Base-by-base conservation (phyloP, 2,329 filamentous ascomycete genomes). In the Diaporthe eres region DNA sequence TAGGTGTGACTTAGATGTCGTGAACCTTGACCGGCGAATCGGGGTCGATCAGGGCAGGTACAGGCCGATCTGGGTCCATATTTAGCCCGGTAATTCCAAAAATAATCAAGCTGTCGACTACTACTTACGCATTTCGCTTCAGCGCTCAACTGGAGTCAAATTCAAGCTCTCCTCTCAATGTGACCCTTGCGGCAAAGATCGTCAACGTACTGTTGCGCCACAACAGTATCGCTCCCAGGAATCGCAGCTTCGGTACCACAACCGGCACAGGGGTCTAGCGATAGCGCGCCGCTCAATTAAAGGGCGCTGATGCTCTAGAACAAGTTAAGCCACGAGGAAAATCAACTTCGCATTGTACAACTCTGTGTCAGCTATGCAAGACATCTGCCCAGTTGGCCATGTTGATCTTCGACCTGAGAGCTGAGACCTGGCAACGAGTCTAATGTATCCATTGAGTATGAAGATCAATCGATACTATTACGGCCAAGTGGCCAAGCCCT, bases 281-380 rank as follows among this genome's bases (percentile, higher is more conserved):
- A 67, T 67, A 49, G 34, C 61, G 28, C 49, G 61, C 61, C 61
- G 28, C 61, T 49, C 42, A 22, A 25, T 22, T 34, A 28, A 22
- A 8, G n/a, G 39, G 42, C 7, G 15, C 8, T 28, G 7, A 2
- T 17, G 6, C n/a, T 44, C 13, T 28, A 8, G 3, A 44, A 10
- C 25, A 63, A 25, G 13, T 19, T 1, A 19, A 25, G 15, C 1
- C 12, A 31, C 28, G 49, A 53, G 7, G 19, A 12, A 49, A 6
- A 25, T 51, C 22, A 10, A 47, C 2, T 19, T 47, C 51, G 0
- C 17, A 22, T 17, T 9, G 17, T 22, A 22, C 17, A 6, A 47
- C 17, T 57, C 7, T 12, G 15, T 57, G 6, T 47, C 44, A 2
- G 51, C 25, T 55, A 25, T 28, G 25, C n/a, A 7, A 55, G 25